Conservation (phyloP, 345 rosid genomes). For the Triadica sebifera region DNA sequence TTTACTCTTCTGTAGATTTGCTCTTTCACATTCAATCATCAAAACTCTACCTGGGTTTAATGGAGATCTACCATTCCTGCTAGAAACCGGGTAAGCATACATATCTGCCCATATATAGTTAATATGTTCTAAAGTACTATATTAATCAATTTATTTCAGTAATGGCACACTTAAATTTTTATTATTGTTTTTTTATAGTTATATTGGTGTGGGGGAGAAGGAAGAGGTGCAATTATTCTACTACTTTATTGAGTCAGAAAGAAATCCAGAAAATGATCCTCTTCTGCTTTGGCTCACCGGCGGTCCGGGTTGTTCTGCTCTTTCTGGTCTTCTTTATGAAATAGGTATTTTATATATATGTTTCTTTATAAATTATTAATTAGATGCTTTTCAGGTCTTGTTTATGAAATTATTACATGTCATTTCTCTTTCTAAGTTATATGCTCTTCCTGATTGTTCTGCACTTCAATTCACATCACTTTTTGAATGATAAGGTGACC, state of each 20-base stretch:
- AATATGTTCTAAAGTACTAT: no score
- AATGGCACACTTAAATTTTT: background rate
- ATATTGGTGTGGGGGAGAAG: background rate
- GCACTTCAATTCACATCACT: no score
- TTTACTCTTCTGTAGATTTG: background rate
- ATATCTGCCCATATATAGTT: background rate
- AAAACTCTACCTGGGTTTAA: background rate
- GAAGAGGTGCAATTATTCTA: background rate
- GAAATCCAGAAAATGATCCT: slow-evolving; percentile 37
- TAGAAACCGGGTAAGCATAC: slow-evolving; percentile 2
- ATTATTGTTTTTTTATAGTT: background rate
- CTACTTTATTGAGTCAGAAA: slow-evolving; percentile 8
- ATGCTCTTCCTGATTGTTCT: no score
- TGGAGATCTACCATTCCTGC: background rate
- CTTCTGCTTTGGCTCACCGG: slow-evolving; percentile 38
- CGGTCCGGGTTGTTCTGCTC: slow-evolving; percentile 46
- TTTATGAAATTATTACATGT: no score
- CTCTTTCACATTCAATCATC: background rate
- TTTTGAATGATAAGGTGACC: no score
- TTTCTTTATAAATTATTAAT: background rate
- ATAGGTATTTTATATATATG: no score
- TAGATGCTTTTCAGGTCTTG: no score
- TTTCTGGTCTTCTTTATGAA: slow-evolving; percentile 32
- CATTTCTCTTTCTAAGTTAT: no score
- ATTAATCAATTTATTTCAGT: no score